Base-by-base conservation (phyloP, 805 yeast species). In the Ogataea parapolymorpha region DNA sequence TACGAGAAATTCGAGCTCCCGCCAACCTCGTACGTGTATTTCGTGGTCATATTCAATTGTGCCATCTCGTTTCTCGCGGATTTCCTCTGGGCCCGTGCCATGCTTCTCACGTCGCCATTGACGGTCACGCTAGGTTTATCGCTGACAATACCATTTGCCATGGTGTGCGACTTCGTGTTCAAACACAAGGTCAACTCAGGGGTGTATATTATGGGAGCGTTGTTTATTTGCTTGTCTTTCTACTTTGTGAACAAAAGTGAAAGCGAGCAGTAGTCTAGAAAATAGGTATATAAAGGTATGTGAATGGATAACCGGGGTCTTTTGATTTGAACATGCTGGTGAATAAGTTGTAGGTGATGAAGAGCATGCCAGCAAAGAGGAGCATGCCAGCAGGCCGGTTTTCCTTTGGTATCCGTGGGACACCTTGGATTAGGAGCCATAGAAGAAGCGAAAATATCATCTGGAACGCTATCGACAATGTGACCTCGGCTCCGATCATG, bases 111-210 rank as follows among this genome's bases (percentile, higher is more conserved):
- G 1, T 83, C 93, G 32, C 99, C 99, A 2, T 69, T 93, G 50
- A 90, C 96, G 0, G 98, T 91, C 3, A 93, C 99, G 0, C 95
- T 93, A 9, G 99, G 99, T 0, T 70, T 93, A 23, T 83, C 95
- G 15, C 77, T 90, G 45, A 91, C 98, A 0, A 93, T 93, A 14
- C 99, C 99, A 2, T 74, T 93, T 37, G 95, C 97, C 0, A 85
- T 93, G 86, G 61, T 88, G 24, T 96, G 96, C 23, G 99, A 93
- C 59, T 72, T 88, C 61, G 41, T 88, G 5, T 67, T 89, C 50
- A 83, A 85, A 56, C 77, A 76, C 25, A 79, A 82, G 49, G 60
- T 67, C 26, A 74, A 86, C 53, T 74, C 86, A 13, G 51, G 71
- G 29, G 57, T 79, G 41, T 93, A 93, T 58, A 63, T 83, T 10